phyloP scores from a whole-genome alignment of 2,329 filamentous ascomycete genomes.

The Pseudogymnoascus sp. region DNA sequence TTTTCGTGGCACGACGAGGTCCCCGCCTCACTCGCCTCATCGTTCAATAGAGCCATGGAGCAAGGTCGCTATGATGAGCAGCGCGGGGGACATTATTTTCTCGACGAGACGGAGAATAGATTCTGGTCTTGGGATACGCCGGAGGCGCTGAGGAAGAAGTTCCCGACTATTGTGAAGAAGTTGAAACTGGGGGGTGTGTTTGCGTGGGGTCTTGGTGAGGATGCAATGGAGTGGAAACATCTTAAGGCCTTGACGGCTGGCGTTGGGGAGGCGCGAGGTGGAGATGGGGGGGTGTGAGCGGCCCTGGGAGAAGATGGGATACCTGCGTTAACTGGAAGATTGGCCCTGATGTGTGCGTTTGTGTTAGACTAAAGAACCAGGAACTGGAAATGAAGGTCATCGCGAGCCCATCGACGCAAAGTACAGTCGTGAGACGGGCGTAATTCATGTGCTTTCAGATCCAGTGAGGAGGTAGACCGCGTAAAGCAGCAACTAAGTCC shows the following conservation, averaged over 20 bases:
- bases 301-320: not conserved
- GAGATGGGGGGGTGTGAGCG: not conserved
- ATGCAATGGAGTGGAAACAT: conserved; percentile 39
- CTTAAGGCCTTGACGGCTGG: conserved; percentile 32
- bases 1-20: conserved; percentile 54
- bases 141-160: conserved; percentile 52
- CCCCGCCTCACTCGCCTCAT: conserved; percentile 43
- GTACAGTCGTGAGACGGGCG: no score
- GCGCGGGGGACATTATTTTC: conserved; percentile 60
- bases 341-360: not conserved
- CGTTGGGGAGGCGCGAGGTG: not conserved
- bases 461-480: no score
- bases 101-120: conserved; percentile 47
- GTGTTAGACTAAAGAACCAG: no score
- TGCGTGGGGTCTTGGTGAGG: conserved; percentile 68
- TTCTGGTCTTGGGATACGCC: conserved; percentile 72
- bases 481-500: no score
- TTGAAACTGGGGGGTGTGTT: conserved; percentile 60
- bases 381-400: no score
- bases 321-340: not conserved
- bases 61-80: conserved; percentile 48
- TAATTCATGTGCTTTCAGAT: no score
- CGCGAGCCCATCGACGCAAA: no score
- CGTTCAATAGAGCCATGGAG: conserved; percentile 47
- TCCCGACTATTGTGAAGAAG: conserved; percentile 48